These are phyloP conservation scores for Sphagnurus paluster DNA, from an alignment of 1,284 basidiomycete species.

Conservation along the genomic window DNA sequence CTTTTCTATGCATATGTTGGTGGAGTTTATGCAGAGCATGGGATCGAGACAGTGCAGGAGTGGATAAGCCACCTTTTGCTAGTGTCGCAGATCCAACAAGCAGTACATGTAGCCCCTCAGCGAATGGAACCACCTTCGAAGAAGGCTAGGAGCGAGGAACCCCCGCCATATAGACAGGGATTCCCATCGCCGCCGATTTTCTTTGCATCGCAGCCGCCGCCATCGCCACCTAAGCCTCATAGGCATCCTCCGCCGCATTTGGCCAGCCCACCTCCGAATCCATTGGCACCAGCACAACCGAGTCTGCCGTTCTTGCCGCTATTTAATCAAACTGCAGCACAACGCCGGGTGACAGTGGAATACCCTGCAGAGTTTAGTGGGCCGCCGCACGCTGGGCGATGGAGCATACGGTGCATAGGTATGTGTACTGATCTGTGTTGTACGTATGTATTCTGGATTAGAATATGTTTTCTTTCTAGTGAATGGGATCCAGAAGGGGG, in stretches of 20 bases:
- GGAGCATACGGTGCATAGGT: slow-evolving; percentile 64
- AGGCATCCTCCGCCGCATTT: slow-evolving; percentile 17
- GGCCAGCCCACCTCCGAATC: slow-evolving; percentile 46
- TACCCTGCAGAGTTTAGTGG: slow-evolving; percentile 61
- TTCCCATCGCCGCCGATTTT: slow-evolving; percentile 28
- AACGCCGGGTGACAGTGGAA: slow-evolving; percentile 59
- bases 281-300: slow-evolving; percentile 57
- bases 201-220: slow-evolving; percentile 33
- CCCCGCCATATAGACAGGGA: slow-evolving; percentile 23
- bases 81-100: slow-evolving; percentile 17
- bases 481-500: slow-evolving; percentile 65
- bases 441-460: slow-evolving; percentile 10
- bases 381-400: slow-evolving; percentile 63
- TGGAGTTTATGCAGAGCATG: slow-evolving; percentile 58
- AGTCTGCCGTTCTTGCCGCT: slow-evolving; percentile 61
- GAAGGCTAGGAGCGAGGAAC: slow-evolving; percentile 35
- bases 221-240: slow-evolving; percentile 25
- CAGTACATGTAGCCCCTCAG: slow-evolving; percentile 21
- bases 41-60: slow-evolving; percentile 47
- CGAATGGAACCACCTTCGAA: slow-evolving; percentile 34
- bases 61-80: slow-evolving; percentile 59
- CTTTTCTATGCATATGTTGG: slow-evolving; percentile 70
- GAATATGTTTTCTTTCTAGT: no score
- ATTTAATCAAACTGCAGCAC: slow-evolving; percentile 71
- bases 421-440: slow-evolving; percentile 3